Evolutionary conservation across 2,329 filamentous ascomycete genomes (phyloP).

Genomic region (Stagonosporopsis tanaceti): DNA sequence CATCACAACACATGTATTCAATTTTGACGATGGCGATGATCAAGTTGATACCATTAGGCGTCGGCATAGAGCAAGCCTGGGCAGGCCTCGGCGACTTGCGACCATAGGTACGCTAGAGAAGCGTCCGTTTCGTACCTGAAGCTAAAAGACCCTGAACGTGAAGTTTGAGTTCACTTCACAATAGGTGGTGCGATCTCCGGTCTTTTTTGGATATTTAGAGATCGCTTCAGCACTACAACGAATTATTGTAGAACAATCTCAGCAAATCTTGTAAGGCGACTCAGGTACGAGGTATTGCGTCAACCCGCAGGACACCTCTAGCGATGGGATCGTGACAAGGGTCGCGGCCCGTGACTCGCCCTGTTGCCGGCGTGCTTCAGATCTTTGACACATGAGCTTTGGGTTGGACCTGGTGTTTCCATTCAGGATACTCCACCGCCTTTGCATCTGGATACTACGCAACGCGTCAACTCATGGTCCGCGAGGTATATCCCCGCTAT

Average conservation of each 20-base stretch:
- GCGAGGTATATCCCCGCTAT: constrained; percentile 11
- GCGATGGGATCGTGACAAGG: constrained; percentile 27
- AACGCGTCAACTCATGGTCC: constrained; percentile 10
- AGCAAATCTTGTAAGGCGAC: neutral
- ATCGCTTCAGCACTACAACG: neutral
- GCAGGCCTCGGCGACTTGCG: neutral
- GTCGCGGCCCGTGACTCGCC: constrained; percentile 14
- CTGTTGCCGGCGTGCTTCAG: constrained; percentile 13
- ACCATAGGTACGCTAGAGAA: constrained; percentile 17
- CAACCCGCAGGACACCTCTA: constrained; percentile 22
- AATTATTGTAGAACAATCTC: no score
- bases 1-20: neutral
- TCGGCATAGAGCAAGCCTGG: neutral
- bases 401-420: constrained; percentile 14
- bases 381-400: constrained; percentile 9
- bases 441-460: constrained; percentile 8
- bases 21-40: neutral
- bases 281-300: constrained; percentile 21
- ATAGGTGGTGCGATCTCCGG: neutral
- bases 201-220: neutral
- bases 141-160: constrained; percentile 6
- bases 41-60: neutral
- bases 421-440: neutral
- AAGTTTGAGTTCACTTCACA: neutral
- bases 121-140: constrained; percentile 16